These are phyloP conservation scores for Pseudogymnoascus sp. DNA, from an alignment of 2,329 filamentous ascomycete species.

Conservation along the genomic window DNA sequence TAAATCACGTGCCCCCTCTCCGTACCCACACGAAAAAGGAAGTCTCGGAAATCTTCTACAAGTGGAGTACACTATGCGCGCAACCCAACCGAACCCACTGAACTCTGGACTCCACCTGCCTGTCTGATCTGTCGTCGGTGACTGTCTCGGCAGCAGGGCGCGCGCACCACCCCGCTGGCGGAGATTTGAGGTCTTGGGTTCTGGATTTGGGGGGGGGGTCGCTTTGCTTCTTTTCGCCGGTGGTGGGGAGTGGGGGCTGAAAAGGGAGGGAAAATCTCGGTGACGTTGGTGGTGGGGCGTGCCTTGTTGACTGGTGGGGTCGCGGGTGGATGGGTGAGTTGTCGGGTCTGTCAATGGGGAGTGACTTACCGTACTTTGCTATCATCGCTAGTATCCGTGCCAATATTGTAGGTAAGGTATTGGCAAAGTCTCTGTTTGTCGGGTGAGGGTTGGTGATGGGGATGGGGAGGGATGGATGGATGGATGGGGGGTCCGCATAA, in stretches of 20 bases:
- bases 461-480: not conserved
- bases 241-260: not conserved
- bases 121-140: not conserved
- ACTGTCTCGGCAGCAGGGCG: not conserved
- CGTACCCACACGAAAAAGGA: not conserved
- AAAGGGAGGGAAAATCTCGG: not conserved
- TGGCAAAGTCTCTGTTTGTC: not conserved
- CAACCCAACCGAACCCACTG: too few relatives aligned
- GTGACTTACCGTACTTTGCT: too few relatives aligned
- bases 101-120: not conserved
- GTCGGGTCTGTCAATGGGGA: not conserved
- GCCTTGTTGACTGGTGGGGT: not conserved
- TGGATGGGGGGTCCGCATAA: not conserved
- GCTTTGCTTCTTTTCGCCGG: too few relatives aligned
- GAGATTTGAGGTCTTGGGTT: not conserved
- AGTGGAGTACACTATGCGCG: not conserved
- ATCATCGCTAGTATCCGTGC: not conserved
- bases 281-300: not conserved
- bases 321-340: not conserved
- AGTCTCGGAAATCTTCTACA: not conserved
- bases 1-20: not conserved
- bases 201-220: too few relatives aligned
- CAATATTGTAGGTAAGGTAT: too few relatives aligned
- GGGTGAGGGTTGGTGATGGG: not conserved
- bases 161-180: not conserved